phyloP scores from a whole-genome alignment of 768 basidiomycete genomes.

The Termitomyces sp. region DNA sequence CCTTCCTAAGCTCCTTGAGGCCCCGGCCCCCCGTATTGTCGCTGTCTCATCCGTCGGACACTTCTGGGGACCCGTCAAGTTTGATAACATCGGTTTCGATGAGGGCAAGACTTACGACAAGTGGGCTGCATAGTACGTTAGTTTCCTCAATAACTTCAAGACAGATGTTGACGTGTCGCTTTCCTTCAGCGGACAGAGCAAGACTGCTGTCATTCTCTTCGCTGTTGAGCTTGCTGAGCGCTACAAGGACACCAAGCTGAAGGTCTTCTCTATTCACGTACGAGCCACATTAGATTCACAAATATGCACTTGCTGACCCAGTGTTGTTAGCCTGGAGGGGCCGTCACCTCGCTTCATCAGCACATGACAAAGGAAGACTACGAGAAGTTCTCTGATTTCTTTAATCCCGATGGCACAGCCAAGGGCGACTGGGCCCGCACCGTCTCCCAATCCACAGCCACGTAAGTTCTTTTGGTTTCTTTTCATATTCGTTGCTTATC shows the following conservation, averaged over 20 bases:
- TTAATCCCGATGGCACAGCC: constrained; percentile 3
- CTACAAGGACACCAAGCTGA: constrained; percentile 7
- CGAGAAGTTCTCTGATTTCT: constrained; percentile 8
- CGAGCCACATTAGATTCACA: background rate
- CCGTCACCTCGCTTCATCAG: background rate
- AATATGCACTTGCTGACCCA: background rate
- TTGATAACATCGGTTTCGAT: constrained; percentile 7
- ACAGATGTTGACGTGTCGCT: background rate
- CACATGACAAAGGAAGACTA: constrained; percentile 13
- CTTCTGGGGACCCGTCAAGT: constrained; percentile 7
- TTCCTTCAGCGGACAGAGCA: constrained; percentile 11
- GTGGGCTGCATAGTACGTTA: constrained; percentile 10
- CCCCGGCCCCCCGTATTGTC: constrained; percentile 6
- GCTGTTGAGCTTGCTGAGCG: constrained; percentile 6
- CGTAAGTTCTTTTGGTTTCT: background rate
- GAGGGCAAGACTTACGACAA: constrained; percentile 9
- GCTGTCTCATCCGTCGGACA: constrained; percentile 8
- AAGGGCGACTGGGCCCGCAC: constrained; percentile 6
- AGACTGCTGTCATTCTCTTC: constrained; percentile 11
- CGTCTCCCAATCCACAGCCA: constrained; percentile 1
- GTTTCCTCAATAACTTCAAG: background rate
- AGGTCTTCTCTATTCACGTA: constrained; percentile 8
- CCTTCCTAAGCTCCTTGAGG: constrained; percentile 7
- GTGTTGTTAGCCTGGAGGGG: constrained; percentile 3
- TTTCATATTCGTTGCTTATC: background rate